Conservation (phyloP, 768 basidiomycete genomes). For the Ramaria rubella region DNA sequence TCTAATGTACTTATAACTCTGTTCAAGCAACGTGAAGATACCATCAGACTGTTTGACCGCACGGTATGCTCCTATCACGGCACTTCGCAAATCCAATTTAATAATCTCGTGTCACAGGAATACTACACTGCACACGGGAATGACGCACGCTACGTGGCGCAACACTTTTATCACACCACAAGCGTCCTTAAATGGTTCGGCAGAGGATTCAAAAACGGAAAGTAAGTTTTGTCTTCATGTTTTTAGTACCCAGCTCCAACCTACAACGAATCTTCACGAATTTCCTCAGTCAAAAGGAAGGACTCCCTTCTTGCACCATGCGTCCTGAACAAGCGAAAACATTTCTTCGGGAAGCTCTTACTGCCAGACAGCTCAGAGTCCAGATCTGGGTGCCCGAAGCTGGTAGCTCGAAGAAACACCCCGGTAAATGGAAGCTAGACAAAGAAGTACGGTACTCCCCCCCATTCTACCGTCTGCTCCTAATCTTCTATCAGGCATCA, state of each 20-base stretch:
- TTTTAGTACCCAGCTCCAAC: too few relatives aligned
- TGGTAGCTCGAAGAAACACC: constrained; percentile 62
- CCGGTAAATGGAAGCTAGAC: constrained; percentile 65
- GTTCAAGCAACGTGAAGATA: constrained; percentile 38
- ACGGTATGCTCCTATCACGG: constrained; percentile 22
- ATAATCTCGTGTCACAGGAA: constrained; percentile 28
- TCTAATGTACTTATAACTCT: background rate
- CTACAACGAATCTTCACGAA: background rate
- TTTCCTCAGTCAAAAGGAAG: background rate
- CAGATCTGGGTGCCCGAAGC: constrained; percentile 83
- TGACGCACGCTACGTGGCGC: constrained; percentile 84
- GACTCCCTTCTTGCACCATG: constrained; percentile 70
- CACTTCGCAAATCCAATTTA: background rate
- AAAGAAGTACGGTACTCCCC: constrained; percentile 54
- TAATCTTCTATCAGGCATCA: constrained; percentile 45
- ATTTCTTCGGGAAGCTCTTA: constrained; percentile 84
- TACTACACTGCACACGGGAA: constrained; percentile 86
- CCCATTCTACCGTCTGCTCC: background rate
- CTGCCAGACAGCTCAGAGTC: constrained; percentile 80
- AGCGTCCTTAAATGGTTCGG: constrained; percentile 93
- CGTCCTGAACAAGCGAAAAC: constrained; percentile 69
- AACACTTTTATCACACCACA: constrained; percentile 78
- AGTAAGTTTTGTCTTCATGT: background rate
- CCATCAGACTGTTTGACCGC: constrained; percentile 83
- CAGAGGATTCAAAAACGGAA: constrained; percentile 21